phyloP scores from a whole-genome alignment of 176 grass and related monocot genomes.

The Hordeum vulgare region MorexV3_pseudomolecules_assembly NC_058520.1:258735474-258735973 shows the following conservation, averaged over 20 bases:
- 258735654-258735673: constrained; percentile 83
- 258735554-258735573: constrained; percentile 86
- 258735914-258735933: constrained; percentile 93
- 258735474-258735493: constrained; percentile 62
- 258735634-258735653: constrained; percentile 63
- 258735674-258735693: constrained; percentile 89
- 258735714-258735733: constrained; percentile 75
- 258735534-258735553: constrained; percentile 84
- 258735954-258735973: constrained; percentile 83
- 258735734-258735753: constrained; percentile 94
- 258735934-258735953: constrained; percentile 75
- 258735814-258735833: constrained; percentile 85
- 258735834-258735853: constrained; percentile 93
- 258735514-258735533: constrained; percentile 65
- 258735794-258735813: constrained; percentile 85
- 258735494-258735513: constrained; percentile 82
- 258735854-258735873: constrained; percentile 84
- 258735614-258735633: constrained; percentile 80
- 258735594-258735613: constrained; percentile 90
- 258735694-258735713: constrained; percentile 78
- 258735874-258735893: constrained; percentile 80
- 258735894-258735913: constrained; percentile 70
- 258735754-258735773: constrained; percentile 91
- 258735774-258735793: constrained; percentile 78
- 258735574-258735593: constrained; percentile 79